Base-by-base conservation (phyloP, 148 eudicot species). In the Nyssa sinensis region DNA sequence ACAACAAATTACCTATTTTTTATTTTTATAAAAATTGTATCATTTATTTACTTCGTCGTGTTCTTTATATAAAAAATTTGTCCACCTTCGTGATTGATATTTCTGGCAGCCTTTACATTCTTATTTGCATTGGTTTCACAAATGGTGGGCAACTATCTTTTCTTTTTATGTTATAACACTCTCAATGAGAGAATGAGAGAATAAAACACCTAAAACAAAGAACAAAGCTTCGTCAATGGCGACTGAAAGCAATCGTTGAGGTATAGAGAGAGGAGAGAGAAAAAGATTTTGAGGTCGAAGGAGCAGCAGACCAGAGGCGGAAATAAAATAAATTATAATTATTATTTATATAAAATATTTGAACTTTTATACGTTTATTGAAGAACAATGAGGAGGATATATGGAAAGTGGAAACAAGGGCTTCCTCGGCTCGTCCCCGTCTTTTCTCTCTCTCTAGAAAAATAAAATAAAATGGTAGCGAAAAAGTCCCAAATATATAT, bases 181-280 rank as follows among this genome's bases (percentile, higher is more conserved):
- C n/a, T n/a, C n/a, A n/a, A n/a, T n/a, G n/a, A n/a, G n/a, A n/a
- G 86, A 85, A 77, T 71, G 11, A 69, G 29, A 11, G 12, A 62
- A 77, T 29, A 80, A 84, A n/a, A 72, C 80, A 87, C 93, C 88
- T 77, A 78, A 73, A 81, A 67, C 37, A 76, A 78, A 79, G 29
- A 70, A 30, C 3, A 35, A 19, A 63, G 66, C 49, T 63, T 37
- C 35, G 61, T 53, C 30, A 64, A 37, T 17, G 83, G 73, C 65
- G 69, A 80, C 47, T 17, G 27, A 69, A 60, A 71, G 83, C 68
- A 71, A 62, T 57, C 24, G 69, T 53, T 39, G 55, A 69, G 34
- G 65, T 23, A 37, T 13, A 51, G 32, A 70, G 73, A 72, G 67
- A 74, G 32, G 66, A 64, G 63, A 74, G 77, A 58, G 59, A 33